Conservation (phyloP, 306 rosid genomes). For the Vicia sativa region DNA sequence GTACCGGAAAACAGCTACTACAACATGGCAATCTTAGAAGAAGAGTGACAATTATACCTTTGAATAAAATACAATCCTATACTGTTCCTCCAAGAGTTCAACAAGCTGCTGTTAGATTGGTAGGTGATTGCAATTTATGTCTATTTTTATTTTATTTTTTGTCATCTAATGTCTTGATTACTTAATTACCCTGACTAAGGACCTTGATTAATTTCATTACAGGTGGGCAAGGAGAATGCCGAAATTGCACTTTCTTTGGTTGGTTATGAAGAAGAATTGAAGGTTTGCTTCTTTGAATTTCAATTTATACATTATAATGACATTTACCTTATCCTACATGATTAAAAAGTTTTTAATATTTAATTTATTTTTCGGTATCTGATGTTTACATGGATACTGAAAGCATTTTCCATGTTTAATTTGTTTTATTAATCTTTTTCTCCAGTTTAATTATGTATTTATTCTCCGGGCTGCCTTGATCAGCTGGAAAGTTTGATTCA, state of each 20-base stretch:
- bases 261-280: constrained; percentile 81
- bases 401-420: constrained; percentile 34
- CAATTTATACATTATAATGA: constrained; percentile 20
- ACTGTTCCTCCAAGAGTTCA: constrained; percentile 59
- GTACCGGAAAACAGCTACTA: constrained; percentile 84
- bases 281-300: constrained; percentile 57
- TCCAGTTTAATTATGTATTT: constrained; percentile 19
- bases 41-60: constrained; percentile 94
- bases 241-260: constrained; percentile 87
- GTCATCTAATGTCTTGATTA: constrained; percentile 16
- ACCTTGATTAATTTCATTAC: constrained; percentile 39
- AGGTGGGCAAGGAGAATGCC: constrained; percentile 93
- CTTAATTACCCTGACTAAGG: constrained; percentile 16
- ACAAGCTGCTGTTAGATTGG: constrained; percentile 73
- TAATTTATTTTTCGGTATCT: constrained; percentile 2
- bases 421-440: constrained; percentile 13
- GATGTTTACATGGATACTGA: constrained; percentile 20
- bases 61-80: constrained; percentile 81
- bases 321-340: constrained; percentile 14
- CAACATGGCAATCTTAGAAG: constrained; percentile 86
- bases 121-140: constrained; percentile 44
- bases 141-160: not conserved
- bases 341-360: not conserved
- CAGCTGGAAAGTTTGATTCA: not conserved
- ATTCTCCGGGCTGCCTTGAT: constrained; percentile 8